A percentile compares a stretch with the other conserved stretches of the same genome.
Evolutionary conservation across 2,329 filamentous ascomycete genomes (phyloP).

Genomic region (Fusarium verrucosum): DNA sequence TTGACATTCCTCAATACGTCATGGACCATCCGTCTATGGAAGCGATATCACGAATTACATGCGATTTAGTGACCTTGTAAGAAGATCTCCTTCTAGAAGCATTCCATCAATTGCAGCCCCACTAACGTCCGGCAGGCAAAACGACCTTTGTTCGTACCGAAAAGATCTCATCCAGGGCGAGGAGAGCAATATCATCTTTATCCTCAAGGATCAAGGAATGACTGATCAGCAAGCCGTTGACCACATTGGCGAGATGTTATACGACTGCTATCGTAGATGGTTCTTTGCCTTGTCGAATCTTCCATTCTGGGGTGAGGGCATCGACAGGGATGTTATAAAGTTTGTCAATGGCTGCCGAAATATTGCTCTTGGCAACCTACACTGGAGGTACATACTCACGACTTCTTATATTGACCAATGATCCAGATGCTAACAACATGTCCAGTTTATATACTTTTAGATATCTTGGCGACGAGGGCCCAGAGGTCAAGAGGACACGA

Average conservation of each 20-base stretch:
- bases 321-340: constrained; percentile 25
- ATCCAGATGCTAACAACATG: not conserved
- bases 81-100: not conserved
- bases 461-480: constrained; percentile 9
- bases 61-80: constrained; percentile 19
- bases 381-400: constrained; percentile 13
- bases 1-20: constrained; percentile 22
- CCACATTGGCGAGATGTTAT: constrained; percentile 21
- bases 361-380: constrained; percentile 17
- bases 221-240: constrained; percentile 20
- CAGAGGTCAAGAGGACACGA: constrained; percentile 14
- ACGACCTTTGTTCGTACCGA: constrained; percentile 22
- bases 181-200: constrained; percentile 25
- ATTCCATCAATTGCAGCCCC: not conserved
- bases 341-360: constrained; percentile 25
- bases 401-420: rapidly evolving
- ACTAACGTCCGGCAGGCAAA: constrained; percentile 5
- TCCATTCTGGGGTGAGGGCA: constrained; percentile 17
- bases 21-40: constrained; percentile 20
- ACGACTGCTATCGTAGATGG: constrained; percentile 23
- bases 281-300: constrained; percentile 13
- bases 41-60: constrained; percentile 22
- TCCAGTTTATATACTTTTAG: constrained; percentile 13
- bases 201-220: constrained; percentile 21
- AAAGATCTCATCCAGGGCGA: constrained; percentile 22